Base-by-base conservation (phyloP, 768 basidiomycete species). In the Agrocybe praecox region DNA sequence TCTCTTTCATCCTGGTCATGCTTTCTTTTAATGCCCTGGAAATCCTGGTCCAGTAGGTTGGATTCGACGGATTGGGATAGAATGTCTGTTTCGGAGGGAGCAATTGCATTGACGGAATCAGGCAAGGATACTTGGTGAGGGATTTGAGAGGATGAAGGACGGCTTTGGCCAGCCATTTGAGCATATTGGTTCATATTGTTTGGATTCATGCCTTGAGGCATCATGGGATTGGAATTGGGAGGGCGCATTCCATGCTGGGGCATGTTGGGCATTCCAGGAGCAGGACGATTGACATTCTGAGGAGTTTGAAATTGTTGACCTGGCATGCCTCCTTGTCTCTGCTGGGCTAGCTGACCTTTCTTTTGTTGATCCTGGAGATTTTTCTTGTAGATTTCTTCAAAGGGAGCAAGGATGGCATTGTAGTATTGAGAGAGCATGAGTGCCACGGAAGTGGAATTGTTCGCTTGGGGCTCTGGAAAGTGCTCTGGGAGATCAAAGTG, bases 1-100 rank as follows among this genome's bases (percentile, higher is more conserved):
- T 90, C 87, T 24, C 72, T 72, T 56, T 89, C 88, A 51, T 85
- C 86, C 17, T 78, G 76, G 47, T 86, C 85, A 60, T 88, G 73
- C 69, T 91, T 92, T 59, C 91, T 80, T 68, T 93, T 94, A 60
- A 85, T 77, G 17, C 80, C 82, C 54, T 87, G 84, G n/a, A 69
- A 61, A 53, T 90, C 89, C 57, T 78, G 77, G 52, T 91, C 89
- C 49, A 84, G 69, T 29, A 77, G 72, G 62, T 74, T 76, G 46
- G 70, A 62, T 36, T 77, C 77, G 32, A 68, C 54, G 23, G 64
- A 61, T 21, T 65, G 67, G 11, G 57, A 49, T 53, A 71, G 55
- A 40, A 64, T 50, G 44, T 68, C 68, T 17, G 63, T 49, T 34
- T 69, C 67, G 6, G 62, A 52, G 55, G 59, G 50, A 10, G 55